Evolutionary conservation across 192 early-diverging fungal genomes (phyloP), one percentile per base, ranked within the genome.

Genomic region (Jimgerdemannia flammicorona): DNA sequence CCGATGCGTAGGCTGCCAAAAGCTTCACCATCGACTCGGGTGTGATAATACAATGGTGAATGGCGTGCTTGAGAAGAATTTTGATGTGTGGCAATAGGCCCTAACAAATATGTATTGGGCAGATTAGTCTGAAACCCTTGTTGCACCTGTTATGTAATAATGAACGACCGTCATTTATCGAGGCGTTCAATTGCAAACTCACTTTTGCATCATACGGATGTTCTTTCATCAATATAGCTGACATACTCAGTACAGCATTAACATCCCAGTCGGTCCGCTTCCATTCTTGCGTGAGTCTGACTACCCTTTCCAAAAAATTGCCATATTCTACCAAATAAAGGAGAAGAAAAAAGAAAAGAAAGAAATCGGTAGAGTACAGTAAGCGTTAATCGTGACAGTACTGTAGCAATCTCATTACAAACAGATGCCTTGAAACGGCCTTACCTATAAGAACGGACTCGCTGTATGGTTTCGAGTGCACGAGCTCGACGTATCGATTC

Each of bases 401-500:
- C 29, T 1, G 29, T 29, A 29, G 29, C 29, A 29, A 29, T 29
- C 29, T 29, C 29, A 29, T 29, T 29, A 29, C 29, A 29, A 29
- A 29, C 29, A 29, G 29, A 29, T 68, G 9, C 67, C 18, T 20
- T 6, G 9, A 68, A 41, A 40, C 41, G 7, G 4, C 4, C 39
- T 75, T 81, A 83, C 84, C 84, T 64, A 64, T 72, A 20, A 90
- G 43, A 0, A 88, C 74, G n/a, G 70, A 82, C 39, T 82, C 80
- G 17, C 81, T 78, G 43, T 84, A 81, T 4, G 83, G 84, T 19
- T 84, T 76, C 1, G 82, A 84, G 69, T 90, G 84, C 3, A 90
- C 87, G 1, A 75, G 79, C 69, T 87, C 83, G 2, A 90, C 79
- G 72, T 90, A 90, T 9, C 80, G 80, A 14, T 81, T 79, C 43